Conservation (phyloP, 495 filamentous ascomycete species). For the Podospora comata region DNA sequence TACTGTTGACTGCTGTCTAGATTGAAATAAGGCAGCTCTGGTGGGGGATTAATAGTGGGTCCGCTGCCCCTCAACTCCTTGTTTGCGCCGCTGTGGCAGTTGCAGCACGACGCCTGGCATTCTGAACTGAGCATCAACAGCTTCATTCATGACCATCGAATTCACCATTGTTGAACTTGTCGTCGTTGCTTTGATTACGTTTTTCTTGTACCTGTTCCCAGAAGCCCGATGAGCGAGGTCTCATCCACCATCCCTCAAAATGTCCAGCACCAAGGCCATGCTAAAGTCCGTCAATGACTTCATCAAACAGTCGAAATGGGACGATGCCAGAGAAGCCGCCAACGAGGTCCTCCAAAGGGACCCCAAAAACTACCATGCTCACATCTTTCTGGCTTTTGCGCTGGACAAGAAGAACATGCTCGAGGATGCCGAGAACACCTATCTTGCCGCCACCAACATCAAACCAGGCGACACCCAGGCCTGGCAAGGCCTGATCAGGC, state of each 20-base stretch:
- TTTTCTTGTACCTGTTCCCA: not conserved
- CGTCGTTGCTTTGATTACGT: not conserved
- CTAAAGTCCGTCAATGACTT: slow-evolving; percentile 80
- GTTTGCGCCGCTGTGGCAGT: not conserved
- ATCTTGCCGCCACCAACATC: slow-evolving; percentile 64
- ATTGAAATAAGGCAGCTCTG: not conserved
- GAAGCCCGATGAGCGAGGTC: not conserved
- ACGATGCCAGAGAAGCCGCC: slow-evolving; percentile 64
- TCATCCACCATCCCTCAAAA: slow-evolving; percentile 16
- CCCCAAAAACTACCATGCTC: slow-evolving; percentile 73
- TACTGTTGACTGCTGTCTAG: not conserved
- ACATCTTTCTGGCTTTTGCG: slow-evolving; percentile 78
- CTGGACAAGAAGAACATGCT: slow-evolving; percentile 68
- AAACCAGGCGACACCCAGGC: slow-evolving; percentile 58
- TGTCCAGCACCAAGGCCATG: slow-evolving; percentile 64
- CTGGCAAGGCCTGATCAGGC: slow-evolving; percentile 85
- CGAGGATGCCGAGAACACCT: slow-evolving; percentile 70
- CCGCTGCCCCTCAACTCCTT: not conserved
- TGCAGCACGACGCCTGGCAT: not conserved
- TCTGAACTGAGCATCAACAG: not conserved
- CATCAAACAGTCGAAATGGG: slow-evolving; percentile 76
- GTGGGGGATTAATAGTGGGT: not conserved
- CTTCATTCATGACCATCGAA: not conserved
- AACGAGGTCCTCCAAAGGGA: slow-evolving; percentile 66
- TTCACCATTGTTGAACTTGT: not conserved